Conservation (phyloP, 768 basidiomycete species). For the Russula griseocarnosa region DNA sequence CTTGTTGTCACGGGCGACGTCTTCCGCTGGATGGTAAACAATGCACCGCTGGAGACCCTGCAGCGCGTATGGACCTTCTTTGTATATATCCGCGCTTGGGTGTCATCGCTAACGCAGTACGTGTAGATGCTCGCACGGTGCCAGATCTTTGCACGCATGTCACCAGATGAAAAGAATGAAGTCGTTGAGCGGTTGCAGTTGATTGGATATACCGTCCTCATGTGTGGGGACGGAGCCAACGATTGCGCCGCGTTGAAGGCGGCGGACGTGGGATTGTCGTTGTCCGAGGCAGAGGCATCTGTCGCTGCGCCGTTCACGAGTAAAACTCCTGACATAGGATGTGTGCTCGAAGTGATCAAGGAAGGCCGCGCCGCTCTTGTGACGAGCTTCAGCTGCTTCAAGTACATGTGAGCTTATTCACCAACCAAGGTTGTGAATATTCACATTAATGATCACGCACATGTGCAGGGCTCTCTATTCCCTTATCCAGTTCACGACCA, state of each 20-base stretch:
- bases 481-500: conserved; percentile 97
- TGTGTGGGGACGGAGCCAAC: conserved; percentile 99
- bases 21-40: conserved; percentile 97
- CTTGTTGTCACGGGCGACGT: conserved; percentile 92
- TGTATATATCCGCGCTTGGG: not conserved
- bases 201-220: conserved; percentile 93
- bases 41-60: conserved; percentile 88
- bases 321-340: conserved; percentile 89
- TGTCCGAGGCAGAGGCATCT: conserved; percentile 97
- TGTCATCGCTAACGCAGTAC: conserved; percentile 2
- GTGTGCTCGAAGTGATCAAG: conserved; percentile 93
- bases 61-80: conserved; percentile 63
- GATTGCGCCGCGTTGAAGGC: conserved; percentile 98
- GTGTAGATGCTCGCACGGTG: conserved; percentile 93
- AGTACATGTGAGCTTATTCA: conserved; percentile 79
- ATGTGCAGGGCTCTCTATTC: conserved; percentile 88
- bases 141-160: conserved; percentile 97
- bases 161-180: conserved; percentile 98
- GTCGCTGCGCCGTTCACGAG: conserved; percentile 98
- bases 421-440: conserved; percentile 8
- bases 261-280: conserved; percentile 93
- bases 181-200: conserved; percentile 90
- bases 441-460: not conserved
- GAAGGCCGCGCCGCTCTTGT: conserved; percentile 95
- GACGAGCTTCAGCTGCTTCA: conserved; percentile 99